A percentile compares a stretch with the other conserved stretches of the same genome.
Conservation (phyloP, 495 filamentous ascomycete genomes). For the Hypoxylon perforatum region DNA sequence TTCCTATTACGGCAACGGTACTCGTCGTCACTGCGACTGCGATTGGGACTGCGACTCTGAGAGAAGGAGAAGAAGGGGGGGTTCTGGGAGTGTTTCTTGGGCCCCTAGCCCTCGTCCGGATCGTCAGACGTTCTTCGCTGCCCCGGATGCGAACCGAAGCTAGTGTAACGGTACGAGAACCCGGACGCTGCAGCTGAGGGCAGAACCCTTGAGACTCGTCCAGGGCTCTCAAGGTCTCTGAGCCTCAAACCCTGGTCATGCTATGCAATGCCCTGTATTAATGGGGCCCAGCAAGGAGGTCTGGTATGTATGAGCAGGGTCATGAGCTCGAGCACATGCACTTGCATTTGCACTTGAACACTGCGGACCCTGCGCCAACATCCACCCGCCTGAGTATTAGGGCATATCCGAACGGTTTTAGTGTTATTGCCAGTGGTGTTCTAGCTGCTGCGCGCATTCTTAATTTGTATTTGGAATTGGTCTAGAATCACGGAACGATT, state of each 20-base stretch:
- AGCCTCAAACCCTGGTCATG: conserved; percentile 30
- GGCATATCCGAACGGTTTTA: conserved; percentile 6
- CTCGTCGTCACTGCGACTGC: not conserved
- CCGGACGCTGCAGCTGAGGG: conserved; percentile 19
- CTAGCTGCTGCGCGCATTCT: not conserved
- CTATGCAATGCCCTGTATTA: conserved; percentile 33
- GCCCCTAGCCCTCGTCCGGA: not conserved
- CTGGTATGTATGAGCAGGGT: conserved; percentile 21
- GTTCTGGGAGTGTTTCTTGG: not conserved
- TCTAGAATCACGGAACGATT: not conserved
- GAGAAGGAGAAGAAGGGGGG: too few species aligned
- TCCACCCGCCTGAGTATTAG: not conserved
- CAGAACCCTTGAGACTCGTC: conserved; percentile 3
- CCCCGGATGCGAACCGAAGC: conserved; percentile 40
- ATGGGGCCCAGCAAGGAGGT: conserved; percentile 25
- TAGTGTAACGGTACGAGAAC: conserved; percentile 28
- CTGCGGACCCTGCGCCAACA: conserved; percentile 19
- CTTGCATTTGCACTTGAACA: too few species aligned
- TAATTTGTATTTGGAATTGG: not conserved
- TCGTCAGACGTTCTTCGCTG: conserved; percentile 23
- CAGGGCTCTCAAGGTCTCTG: too few species aligned
- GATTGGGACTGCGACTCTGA: too few species aligned
- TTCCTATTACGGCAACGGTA: conserved; percentile 12
- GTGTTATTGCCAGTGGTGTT: conserved; percentile 8
- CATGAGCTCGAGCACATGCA: conserved; percentile 13